A percentile compares a stretch with the other conserved stretches of the same genome.
Evolutionary conservation across 2,329 filamentous ascomycete genomes (phyloP).

Genomic region (Lecanicillium sp.): DNA sequence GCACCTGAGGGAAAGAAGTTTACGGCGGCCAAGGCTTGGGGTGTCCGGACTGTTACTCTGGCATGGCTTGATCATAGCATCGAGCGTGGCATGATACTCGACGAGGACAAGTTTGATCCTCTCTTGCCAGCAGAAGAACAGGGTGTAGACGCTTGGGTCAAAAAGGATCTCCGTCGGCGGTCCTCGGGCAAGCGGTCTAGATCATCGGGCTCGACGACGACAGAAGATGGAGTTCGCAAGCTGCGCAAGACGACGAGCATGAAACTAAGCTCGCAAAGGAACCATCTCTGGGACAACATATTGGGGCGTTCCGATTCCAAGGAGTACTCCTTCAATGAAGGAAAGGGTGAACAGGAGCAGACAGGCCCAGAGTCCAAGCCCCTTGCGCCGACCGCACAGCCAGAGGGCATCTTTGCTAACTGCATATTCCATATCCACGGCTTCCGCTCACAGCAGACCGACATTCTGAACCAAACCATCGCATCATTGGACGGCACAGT

Average conservation of each 20-base stretch:
- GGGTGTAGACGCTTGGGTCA: constrained; percentile 69
- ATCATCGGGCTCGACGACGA: constrained; percentile 37
- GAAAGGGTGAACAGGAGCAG: constrained; percentile 15
- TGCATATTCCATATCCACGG: constrained; percentile 56
- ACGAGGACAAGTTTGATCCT: constrained; percentile 81
- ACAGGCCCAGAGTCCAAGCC: constrained; percentile 10
- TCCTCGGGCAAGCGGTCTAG: constrained; percentile 55
- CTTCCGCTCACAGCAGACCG: constrained; percentile 47
- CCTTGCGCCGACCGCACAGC: constrained; percentile 18
- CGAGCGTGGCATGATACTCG: constrained; percentile 81
- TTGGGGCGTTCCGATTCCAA: constrained; percentile 44
- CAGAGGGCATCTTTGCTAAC: constrained; percentile 44
- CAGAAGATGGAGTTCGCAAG: constrained; percentile 65
- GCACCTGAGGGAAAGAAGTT: constrained; percentile 85
- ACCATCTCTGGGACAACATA: constrained; percentile 88
- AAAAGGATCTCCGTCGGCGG: constrained; percentile 39
- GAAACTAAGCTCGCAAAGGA: constrained; percentile 72
- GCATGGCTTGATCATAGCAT: constrained; percentile 84
- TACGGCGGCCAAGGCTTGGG: constrained; percentile 77
- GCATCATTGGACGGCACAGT: constrained; percentile 42
- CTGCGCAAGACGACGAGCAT: constrained; percentile 81
- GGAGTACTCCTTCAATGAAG: constrained; percentile 28
- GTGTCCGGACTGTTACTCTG: constrained; percentile 68
- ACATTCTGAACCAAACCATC: constrained; percentile 42
- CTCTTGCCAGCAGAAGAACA: constrained; percentile 62